Percentiles rank a stretch among this genome's conserved stretches.
Evolutionary conservation across 768 basidiomycete genomes (phyloP).

Genomic region (Lactarius hatsudake): DNA sequence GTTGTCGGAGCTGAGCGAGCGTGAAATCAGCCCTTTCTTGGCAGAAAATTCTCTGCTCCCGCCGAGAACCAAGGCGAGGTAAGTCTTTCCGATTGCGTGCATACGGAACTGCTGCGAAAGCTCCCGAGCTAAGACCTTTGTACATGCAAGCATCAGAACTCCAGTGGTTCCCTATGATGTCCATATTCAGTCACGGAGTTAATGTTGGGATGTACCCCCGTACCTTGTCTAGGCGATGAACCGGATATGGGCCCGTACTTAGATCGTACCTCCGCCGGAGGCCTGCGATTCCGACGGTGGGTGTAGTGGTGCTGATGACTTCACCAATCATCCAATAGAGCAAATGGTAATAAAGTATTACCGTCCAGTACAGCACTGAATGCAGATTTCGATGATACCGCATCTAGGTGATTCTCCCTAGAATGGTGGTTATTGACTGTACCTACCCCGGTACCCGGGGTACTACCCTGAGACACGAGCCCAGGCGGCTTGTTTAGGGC

Average conservation of each 20-base stretch:
- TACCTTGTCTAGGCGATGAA: conserved; percentile 29
- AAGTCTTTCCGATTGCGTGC: conserved; percentile 19
- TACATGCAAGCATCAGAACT: conserved; percentile 23
- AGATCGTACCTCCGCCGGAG: conserved; percentile 10
- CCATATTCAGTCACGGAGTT: not conserved
- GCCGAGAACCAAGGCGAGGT: conserved; percentile 25
- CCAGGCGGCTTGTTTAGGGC: conserved; percentile 28
- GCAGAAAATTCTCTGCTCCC: conserved; percentile 4
- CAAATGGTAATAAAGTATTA: not conserved
- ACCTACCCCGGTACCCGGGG: not conserved
- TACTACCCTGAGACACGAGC: conserved; percentile 21
- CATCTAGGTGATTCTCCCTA: not conserved
- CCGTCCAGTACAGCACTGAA: conserved; percentile 12
- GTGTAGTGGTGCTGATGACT: not conserved
- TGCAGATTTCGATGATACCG: not conserved
- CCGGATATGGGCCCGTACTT: conserved; percentile 19
- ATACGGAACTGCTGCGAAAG: conserved; percentile 26
- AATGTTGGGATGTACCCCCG: not conserved
- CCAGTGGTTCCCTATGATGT: conserved; percentile 24
- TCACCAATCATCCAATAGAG: not conserved
- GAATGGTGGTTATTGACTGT: not conserved
- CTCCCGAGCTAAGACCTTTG: conserved; percentile 18
- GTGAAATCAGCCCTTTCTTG: conserved; percentile 9
- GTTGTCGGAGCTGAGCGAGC: conserved; percentile 9
- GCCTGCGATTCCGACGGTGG: conserved; percentile 2